Conservation (phyloP, 345 rosid genomes). For the Salix viminalis region DNA sequence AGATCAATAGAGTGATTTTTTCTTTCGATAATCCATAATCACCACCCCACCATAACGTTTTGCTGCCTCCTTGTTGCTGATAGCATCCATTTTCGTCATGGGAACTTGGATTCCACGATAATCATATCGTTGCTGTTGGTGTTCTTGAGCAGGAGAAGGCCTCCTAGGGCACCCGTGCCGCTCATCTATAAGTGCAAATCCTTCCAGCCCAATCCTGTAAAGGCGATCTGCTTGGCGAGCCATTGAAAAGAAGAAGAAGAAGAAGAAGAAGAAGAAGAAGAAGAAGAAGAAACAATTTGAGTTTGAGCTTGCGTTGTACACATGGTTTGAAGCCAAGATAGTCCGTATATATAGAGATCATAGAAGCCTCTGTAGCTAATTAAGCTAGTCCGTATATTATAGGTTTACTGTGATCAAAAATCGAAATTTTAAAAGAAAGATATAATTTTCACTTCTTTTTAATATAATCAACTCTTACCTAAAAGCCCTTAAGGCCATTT, state of each 20-base stretch:
- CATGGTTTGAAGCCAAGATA: background rate
- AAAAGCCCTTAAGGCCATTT: too few relatives aligned
- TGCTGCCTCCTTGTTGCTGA: constrained; percentile 3
- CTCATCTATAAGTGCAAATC: too few relatives aligned
- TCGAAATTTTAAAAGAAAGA: background rate
- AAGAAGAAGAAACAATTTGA: too few relatives aligned
- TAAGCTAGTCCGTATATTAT: background rate
- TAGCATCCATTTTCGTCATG: background rate
- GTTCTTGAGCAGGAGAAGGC: constrained; percentile 1
- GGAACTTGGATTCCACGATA: constrained; percentile 2
- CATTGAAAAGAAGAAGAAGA: too few relatives aligned
- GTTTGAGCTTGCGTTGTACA: too few relatives aligned
- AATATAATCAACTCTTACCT: too few relatives aligned
- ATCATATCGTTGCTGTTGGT: background rate
- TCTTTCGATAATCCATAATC: background rate
- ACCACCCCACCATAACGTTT: background rate
- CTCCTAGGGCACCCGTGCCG: background rate
- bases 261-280: too few relatives aligned
- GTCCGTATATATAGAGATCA: background rate
- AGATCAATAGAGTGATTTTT: background rate
- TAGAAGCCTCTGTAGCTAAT: background rate
- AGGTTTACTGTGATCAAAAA: background rate
- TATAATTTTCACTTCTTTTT: too few relatives aligned
- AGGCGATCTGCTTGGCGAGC: too few relatives aligned
- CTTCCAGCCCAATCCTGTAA: too few relatives aligned